Conservation (phyloP, 176 grass and related monocot species). For the Eremochloa ophiuroides region DNA sequence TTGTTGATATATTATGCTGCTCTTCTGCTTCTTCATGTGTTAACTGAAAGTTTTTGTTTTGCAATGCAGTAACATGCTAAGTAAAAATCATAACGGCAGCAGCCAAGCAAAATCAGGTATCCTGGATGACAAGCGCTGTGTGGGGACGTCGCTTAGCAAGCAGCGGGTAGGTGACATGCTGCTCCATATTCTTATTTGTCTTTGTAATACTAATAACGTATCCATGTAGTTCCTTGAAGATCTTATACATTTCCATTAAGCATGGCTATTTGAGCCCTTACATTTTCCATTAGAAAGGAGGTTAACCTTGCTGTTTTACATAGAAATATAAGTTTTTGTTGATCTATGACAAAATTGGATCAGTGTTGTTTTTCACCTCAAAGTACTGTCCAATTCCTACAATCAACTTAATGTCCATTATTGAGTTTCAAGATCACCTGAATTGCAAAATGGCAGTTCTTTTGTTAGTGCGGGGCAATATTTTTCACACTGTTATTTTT, state of each 20-base stretch:
- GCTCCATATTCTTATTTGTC: not conserved
- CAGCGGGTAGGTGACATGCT: too few relatives aligned
- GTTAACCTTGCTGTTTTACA: not conserved
- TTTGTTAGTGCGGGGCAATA: slow-evolving; percentile 68
- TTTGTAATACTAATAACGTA: not conserved
- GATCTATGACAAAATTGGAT: not conserved
- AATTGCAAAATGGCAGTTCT: too few relatives aligned
- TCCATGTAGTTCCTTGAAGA: not conserved
- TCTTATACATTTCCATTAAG: slow-evolving; percentile 12
- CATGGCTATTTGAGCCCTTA: slow-evolving; percentile 11
- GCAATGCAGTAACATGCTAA: too few relatives aligned
- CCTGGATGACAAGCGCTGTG: too few relatives aligned
- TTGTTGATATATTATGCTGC: too few relatives aligned
- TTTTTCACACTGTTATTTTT: too few relatives aligned
- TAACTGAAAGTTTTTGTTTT: too few relatives aligned
- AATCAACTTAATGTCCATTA: not conserved
- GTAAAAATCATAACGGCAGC: too few relatives aligned
- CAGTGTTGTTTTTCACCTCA: not conserved
- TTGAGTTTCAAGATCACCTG: too few relatives aligned
- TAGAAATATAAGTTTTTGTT: not conserved
- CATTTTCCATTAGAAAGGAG: not conserved
- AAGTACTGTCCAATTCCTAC: not conserved
- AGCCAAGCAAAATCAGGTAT: too few relatives aligned
- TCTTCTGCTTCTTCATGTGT: too few relatives aligned
- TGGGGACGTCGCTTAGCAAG: too few relatives aligned